Evolutionary conservation across 2,329 filamentous ascomycete genomes (phyloP).

Genomic region (Westerdykella ornata): DNA sequence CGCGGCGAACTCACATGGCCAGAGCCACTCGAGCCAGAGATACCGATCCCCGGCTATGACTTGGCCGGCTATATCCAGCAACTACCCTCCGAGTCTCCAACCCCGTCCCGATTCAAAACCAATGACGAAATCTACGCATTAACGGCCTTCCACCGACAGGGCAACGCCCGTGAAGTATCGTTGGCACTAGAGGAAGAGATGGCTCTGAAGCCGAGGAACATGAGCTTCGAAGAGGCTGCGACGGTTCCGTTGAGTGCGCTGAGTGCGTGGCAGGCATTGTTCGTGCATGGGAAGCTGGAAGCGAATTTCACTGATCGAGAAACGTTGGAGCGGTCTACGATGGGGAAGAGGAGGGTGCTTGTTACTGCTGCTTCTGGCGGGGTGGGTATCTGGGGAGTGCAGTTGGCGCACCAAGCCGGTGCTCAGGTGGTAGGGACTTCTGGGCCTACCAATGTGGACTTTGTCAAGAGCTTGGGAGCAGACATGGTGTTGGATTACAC

Average conservation of each 20-base stretch:
- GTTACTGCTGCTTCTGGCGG: conserved; percentile 43
- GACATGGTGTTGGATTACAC: conserved; percentile 40
- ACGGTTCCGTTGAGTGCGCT: conserved; percentile 38
- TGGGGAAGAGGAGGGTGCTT: conserved; percentile 25
- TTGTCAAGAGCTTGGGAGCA: conserved; percentile 39
- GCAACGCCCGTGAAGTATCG: conserved; percentile 36
- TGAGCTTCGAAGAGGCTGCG: conserved; percentile 36
- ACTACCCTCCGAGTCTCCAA: conserved; percentile 24
- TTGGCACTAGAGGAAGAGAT: conserved; percentile 34
- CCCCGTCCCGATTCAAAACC: conserved; percentile 28
- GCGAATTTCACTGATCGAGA: background rate
- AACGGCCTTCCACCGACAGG: conserved; percentile 29
- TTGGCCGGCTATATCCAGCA: conserved; percentile 34
- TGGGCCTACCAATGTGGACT: conserved; percentile 34
- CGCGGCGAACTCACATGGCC: conserved; percentile 43
- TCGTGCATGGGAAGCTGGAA: conserved; percentile 11
- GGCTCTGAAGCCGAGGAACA: conserved; percentile 28
- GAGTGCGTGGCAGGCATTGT: conserved; percentile 43
- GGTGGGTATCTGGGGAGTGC: conserved; percentile 42
- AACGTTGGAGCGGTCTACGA: too few relatives aligned
- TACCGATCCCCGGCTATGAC: conserved; percentile 39
- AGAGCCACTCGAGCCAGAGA: conserved; percentile 20
- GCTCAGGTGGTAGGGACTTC: conserved; percentile 39
- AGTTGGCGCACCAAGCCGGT: conserved; percentile 37
- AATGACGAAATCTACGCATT: conserved; percentile 27